phyloP scores from a whole-genome alignment of 2,329 filamentous ascomycete species.

The Ilyonectria destructans region DNA sequence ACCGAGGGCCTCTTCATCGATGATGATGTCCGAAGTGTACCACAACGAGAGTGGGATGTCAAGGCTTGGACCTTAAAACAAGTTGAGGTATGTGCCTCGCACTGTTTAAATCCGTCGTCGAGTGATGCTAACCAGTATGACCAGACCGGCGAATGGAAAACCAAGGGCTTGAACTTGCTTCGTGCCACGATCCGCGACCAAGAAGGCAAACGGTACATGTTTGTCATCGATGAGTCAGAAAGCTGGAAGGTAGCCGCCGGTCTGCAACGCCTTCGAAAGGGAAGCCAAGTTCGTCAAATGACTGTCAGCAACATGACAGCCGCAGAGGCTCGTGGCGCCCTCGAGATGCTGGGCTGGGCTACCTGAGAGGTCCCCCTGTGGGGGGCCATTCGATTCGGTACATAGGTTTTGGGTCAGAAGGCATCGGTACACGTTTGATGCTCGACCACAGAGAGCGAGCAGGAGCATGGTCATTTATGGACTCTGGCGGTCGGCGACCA shows the following conservation, averaged over 20 bases:
- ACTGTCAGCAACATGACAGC: constrained; percentile 71
- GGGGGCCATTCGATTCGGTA: constrained; percentile 44
- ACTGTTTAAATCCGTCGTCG: constrained; percentile 68
- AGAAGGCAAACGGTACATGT: constrained; percentile 77
- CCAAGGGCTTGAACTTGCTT: constrained; percentile 73
- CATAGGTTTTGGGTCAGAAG: constrained; percentile 46
- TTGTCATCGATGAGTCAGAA: constrained; percentile 76
- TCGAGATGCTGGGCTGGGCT: constrained; percentile 74
- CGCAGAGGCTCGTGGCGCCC: constrained; percentile 68
- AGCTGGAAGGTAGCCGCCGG: constrained; percentile 78
- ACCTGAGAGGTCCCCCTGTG: constrained; percentile 39
- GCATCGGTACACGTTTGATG: constrained; percentile 36
- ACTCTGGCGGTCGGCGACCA: constrained; percentile 35
- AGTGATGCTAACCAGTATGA: constrained; percentile 65
- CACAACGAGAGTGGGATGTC: constrained; percentile 98
- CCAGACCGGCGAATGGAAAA: constrained; percentile 70
- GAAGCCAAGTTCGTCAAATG: constrained; percentile 73
- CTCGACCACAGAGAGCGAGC: constrained; percentile 31
- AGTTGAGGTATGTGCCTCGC: constrained; percentile 85
- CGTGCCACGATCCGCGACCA: constrained; percentile 77
- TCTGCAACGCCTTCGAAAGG: constrained; percentile 73
- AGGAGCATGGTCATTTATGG: constrained; percentile 44
- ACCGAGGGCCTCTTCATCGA: constrained; percentile 98
- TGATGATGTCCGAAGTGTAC: constrained; percentile 90
- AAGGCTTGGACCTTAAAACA: constrained; percentile 98